Percentiles rank a stretch among this genome's conserved stretches.
phyloP scores from a whole-genome alignment of 768 basidiomycete genomes.

The Tephrocybe sp. region DNA sequence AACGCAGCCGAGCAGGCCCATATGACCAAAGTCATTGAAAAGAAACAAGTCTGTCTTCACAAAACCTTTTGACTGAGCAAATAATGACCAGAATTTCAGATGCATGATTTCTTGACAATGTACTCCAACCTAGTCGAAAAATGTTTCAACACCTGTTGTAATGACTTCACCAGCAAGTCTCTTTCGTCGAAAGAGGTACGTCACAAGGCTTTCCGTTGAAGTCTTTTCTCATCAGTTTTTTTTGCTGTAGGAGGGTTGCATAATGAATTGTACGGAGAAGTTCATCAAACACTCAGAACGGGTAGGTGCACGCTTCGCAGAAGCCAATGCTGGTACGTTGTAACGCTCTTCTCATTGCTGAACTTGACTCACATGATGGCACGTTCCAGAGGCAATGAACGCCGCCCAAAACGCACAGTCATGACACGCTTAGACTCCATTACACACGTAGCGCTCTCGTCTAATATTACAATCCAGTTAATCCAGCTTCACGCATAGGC shows the following conservation, averaged over 20 bases:
- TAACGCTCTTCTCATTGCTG: not conserved
- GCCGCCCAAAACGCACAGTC: constrained; percentile 34
- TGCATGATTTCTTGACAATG: constrained; percentile 97
- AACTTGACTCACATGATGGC: not conserved
- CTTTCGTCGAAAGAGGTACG: constrained; percentile 88
- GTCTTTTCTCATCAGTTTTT: constrained; percentile 2
- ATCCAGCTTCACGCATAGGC: not conserved
- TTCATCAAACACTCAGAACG: constrained; percentile 96
- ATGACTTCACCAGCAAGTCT: constrained; percentile 96
- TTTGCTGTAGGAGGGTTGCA: constrained; percentile 87
- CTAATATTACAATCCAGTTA: constrained; percentile 5
- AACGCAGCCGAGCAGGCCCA: constrained; percentile 93
- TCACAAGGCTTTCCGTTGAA: not conserved
- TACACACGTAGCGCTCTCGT: constrained; percentile 5
- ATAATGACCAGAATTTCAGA: constrained; percentile 44
- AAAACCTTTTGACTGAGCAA: not conserved
- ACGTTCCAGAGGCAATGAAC: constrained; percentile 22
- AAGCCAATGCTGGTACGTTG: constrained; percentile 82
- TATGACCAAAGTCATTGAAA: constrained; percentile 92
- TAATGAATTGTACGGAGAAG: constrained; percentile 94
- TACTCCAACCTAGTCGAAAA: constrained; percentile 94
- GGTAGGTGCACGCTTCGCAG: constrained; percentile 88
- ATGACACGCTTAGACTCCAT: constrained; percentile 18
- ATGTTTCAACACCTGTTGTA: constrained; percentile 93
- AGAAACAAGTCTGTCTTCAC: constrained; percentile 73